Base-by-base conservation (phyloP, 257 asterid genomes). In the Anisodus acutangulus region DNA sequence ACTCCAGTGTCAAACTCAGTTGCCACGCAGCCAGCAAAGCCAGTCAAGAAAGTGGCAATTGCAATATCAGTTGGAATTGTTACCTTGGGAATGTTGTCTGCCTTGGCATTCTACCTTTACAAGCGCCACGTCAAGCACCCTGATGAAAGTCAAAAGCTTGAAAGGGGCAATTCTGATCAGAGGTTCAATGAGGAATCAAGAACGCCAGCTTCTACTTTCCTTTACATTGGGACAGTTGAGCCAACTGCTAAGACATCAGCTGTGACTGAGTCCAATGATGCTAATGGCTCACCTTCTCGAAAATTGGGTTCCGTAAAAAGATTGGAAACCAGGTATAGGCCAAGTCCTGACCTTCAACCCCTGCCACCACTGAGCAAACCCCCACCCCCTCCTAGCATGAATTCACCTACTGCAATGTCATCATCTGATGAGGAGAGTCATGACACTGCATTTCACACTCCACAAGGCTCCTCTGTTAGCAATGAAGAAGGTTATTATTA, bases 331-430 rank as follows among this genome's bases (percentile, higher is more conserved):
- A 91, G 98, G 22, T 97, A 97, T 68, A 88, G 99, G 69, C 99
- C 99, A 1, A 97, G 99, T 74, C 99, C 99, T 19, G 99, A 97
- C 79, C 98, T 95, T 54, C 99, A 97, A 86, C 99, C 99, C 8
- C 88, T 97, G 85, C 99, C 99, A 74, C 98, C 98, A 11, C 47
- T 97, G 85, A 89, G 91, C 70, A 95, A 93, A 86, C 98, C 95
- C 0, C 94, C 93, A n/a, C 93, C 93, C 12, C 95, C 94, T 9
- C 95, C 93, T 53, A 84, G 79, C 80, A 88, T 90, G 12, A 87
- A 86, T 68, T 93, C 98, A 35, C 97, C 98, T 8, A 98, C 99
- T 9, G 95, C 98, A 4, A 91, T 93, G 95, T 90, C 99, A 47
- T 95, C 98, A 19, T 95, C 98, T 12, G 98, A 94, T 39, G 98